Conservation (phyloP, 257 asterid genomes). For the Solanum chaucha region DNA sequence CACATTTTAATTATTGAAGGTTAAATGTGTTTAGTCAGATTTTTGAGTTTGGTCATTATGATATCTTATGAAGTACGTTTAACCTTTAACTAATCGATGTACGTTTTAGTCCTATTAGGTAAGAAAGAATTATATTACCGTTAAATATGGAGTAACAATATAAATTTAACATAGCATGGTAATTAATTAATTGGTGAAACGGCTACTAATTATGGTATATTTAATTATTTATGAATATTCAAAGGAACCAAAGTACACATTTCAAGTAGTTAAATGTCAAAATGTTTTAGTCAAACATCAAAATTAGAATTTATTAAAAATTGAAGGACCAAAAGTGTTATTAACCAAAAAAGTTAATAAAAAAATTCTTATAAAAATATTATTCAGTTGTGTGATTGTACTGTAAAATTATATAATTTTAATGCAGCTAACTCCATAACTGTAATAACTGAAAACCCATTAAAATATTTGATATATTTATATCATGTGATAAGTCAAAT, state of each 20-base stretch:
- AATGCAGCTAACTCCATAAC: conserved; percentile 43
- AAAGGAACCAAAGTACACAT: background rate
- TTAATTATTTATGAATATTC: background rate
- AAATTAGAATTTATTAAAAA: background rate
- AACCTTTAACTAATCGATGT: background rate
- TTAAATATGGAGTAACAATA: background rate
- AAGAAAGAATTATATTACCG: background rate
- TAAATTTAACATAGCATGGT: background rate
- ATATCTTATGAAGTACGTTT: background rate
- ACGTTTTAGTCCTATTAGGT: background rate
- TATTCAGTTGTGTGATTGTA: background rate
- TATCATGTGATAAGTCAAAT: background rate
- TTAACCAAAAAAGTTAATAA: conserved; percentile 3
- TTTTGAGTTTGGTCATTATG: background rate
- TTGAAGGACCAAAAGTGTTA: background rate
- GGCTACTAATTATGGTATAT: background rate
- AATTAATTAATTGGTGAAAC: background rate
- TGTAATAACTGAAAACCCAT: conserved; percentile 39
- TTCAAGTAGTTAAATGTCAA: background rate
- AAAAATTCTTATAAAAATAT: background rate
- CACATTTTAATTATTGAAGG: background rate
- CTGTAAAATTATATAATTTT: background rate
- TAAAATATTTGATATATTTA: conserved; percentile 3
- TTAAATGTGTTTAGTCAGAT: background rate
- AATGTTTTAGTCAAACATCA: background rate